Evolutionary conservation across 805 yeast genomes (phyloP).

Genomic region (Ogataea naganishii): DNA sequence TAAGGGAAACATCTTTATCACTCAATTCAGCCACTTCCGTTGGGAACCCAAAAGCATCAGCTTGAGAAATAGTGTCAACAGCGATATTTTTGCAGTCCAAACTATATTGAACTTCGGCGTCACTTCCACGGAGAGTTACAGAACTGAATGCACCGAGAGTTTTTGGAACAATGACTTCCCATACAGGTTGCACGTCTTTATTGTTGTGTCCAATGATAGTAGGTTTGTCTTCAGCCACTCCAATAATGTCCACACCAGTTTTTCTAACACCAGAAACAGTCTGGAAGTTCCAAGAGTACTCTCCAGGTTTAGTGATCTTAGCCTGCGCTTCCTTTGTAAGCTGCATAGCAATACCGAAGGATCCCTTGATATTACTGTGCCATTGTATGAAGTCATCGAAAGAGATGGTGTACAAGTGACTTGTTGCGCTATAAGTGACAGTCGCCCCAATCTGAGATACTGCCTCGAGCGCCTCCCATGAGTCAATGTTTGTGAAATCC

Average conservation of each 20-base stretch:
- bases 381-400: conserved; percentile 1
- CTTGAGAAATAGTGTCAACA: too few relatives aligned
- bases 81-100: too few relatives aligned
- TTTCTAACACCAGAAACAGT: not conserved
- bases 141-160: not conserved
- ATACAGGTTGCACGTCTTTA: not conserved
- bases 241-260: not conserved
- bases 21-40: too few relatives aligned
- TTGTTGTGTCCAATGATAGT: not conserved
- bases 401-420: not conserved
- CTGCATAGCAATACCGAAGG: not conserved
- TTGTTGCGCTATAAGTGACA: not conserved
- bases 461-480: not conserved
- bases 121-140: too few relatives aligned
- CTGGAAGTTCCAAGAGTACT: not conserved
- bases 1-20: too few relatives aligned
- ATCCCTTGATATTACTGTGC: conserved; percentile 1
- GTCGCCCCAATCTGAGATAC: not conserved
- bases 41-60: too few relatives aligned
- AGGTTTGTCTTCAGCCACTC: not conserved
- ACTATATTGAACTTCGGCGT: too few relatives aligned
- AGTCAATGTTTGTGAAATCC: conserved; percentile 1
- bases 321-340: not conserved
- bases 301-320: not conserved
- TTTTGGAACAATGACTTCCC: not conserved